Evolutionary conservation across 441 rosid genomes (phyloP).

Genomic region (Viola pubescens): DNA sequence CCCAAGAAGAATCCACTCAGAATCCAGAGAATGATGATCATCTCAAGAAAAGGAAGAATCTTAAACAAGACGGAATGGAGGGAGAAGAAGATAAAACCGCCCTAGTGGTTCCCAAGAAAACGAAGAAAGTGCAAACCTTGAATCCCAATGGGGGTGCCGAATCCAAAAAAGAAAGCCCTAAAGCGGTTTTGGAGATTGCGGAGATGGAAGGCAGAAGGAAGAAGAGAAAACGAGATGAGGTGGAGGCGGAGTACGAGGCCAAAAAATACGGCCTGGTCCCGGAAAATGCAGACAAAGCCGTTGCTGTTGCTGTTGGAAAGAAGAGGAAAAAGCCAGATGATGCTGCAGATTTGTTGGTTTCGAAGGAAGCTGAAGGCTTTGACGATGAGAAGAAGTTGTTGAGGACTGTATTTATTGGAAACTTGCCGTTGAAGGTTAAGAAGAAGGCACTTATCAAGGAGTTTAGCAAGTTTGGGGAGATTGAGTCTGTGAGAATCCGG

Average conservation of each 20-base stretch:
- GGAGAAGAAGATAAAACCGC: constrained; percentile 16
- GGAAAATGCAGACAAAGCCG: constrained; percentile 16
- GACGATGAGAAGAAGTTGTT: constrained; percentile 80
- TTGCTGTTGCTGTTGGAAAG: constrained; percentile 44
- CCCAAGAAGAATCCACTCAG: constrained; percentile 20
- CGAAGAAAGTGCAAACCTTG: constrained; percentile 23
- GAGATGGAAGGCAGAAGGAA: constrained; percentile 25
- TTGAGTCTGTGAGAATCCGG: constrained; percentile 86
- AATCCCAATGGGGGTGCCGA: constrained; percentile 15
- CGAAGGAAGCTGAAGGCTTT: constrained; percentile 59
- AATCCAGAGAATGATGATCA: constrained; percentile 15
- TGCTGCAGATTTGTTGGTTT: constrained; percentile 34
- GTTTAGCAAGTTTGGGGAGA: constrained; percentile 69
- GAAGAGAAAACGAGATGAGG: constrained; percentile 89
- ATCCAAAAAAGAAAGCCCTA: constrained; percentile 8
- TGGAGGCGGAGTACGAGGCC: constrained; percentile 69
- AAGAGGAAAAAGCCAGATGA: constrained; percentile 77
- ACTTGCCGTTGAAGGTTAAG: constrained; percentile 77
- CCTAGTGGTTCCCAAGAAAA: constrained; percentile 18
- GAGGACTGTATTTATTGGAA: constrained; percentile 93
- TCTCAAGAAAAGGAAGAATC: constrained; percentile 13
- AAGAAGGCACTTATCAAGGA: constrained; percentile 67
- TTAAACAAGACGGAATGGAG: constrained; percentile 14
- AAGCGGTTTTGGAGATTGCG: constrained; percentile 1
- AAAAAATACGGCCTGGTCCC: constrained; percentile 46